These are phyloP conservation scores for Hirschfeldia incana DNA, from an alignment of 345 rosid species.

Conservation along the genomic window DNA sequence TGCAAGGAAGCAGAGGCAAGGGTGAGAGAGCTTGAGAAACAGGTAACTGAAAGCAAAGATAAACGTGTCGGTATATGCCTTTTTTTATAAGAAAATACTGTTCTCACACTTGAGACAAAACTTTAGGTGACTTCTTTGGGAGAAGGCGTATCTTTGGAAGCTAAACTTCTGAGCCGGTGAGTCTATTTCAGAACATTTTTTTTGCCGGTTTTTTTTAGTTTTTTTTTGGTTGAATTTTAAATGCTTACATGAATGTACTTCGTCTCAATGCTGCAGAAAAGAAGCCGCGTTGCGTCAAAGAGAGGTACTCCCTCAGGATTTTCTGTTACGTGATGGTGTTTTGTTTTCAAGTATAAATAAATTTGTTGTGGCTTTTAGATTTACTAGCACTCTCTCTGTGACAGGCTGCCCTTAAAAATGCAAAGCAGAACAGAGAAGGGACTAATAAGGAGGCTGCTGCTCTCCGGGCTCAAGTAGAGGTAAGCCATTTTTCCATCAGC, in stretches of 20 bases:
- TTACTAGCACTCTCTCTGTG: slow-evolving; percentile 16
- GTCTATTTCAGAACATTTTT: slow-evolving; percentile 13
- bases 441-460: slow-evolving; percentile 62
- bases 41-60: slow-evolving; percentile 47
- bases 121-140: slow-evolving; percentile 86
- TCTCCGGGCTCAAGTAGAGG: slow-evolving; percentile 81
- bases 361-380: slow-evolving; percentile 18
- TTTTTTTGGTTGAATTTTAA: background rate
- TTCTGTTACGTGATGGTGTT: background rate
- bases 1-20: slow-evolving; percentile 90
- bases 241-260: slow-evolving; percentile 20
- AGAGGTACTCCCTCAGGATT: slow-evolving; percentile 62
- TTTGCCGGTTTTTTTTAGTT: background rate
- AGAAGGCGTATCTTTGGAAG: slow-evolving; percentile 95
- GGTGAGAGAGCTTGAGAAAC: slow-evolving; percentile 96
- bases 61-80: slow-evolving; percentile 7
- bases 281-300: slow-evolving; percentile 95
- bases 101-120: slow-evolving; percentile 24
- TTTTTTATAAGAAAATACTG: background rate
- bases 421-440: slow-evolving; percentile 60
- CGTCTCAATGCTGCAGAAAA: slow-evolving; percentile 59
- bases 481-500: slow-evolving; percentile 23
- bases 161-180: slow-evolving; percentile 88
- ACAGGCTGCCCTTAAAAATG: slow-evolving; percentile 92
- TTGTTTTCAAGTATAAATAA: slow-evolving; percentile 2